These are phyloP conservation scores for Colletotrichum costaricense DNA, from an alignment of 2,329 filamentous ascomycete species.

Conservation along the genomic window DNA sequence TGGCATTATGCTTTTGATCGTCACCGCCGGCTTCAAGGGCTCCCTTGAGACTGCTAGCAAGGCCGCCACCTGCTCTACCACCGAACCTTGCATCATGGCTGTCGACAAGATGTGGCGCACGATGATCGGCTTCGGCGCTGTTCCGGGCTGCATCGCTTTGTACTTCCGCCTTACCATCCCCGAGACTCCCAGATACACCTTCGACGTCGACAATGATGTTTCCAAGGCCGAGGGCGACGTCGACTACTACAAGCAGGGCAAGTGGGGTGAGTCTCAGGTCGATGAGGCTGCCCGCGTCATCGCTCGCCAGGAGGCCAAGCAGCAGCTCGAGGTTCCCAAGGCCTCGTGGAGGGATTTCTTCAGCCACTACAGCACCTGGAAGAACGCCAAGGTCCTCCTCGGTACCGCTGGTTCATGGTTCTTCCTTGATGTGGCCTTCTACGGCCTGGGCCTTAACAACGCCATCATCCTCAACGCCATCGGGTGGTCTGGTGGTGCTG, in stretches of 20 bases:
- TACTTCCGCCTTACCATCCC: constrained; percentile 84
- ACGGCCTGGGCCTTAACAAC: constrained; percentile 81
- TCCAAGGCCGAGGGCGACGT: constrained; percentile 80
- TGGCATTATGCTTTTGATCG: constrained; percentile 77
- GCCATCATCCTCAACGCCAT: constrained; percentile 77
- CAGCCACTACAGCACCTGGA: constrained; percentile 76
- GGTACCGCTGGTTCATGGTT: constrained; percentile 91
- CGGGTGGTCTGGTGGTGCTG: constrained; percentile 69
- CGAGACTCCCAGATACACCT: constrained; percentile 89
- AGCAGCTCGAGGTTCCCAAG: constrained; percentile 72
- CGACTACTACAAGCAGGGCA: constrained; percentile 78
- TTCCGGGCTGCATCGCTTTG: constrained; percentile 78
- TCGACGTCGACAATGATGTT: constrained; percentile 81
- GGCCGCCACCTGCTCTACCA: constrained; percentile 63
- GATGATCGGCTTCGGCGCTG: constrained; percentile 72
- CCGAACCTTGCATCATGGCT: constrained; percentile 58
- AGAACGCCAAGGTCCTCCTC: constrained; percentile 77
- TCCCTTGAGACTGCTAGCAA: constrained; percentile 65
- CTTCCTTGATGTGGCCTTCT: constrained; percentile 72
- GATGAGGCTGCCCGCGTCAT: constrained; percentile 75
- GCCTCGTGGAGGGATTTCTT: constrained; percentile 79
- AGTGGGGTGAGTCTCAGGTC: constrained; percentile 65
- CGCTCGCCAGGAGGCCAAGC: constrained; percentile 63
- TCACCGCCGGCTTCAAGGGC: constrained; percentile 77
- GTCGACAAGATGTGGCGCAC: constrained; percentile 75